Evolutionary conservation across 1,284 basidiomycete species (phyloP), one percentile per base, ranked within the genome.

Genomic region (Ceratobasidium sp.): DNA sequence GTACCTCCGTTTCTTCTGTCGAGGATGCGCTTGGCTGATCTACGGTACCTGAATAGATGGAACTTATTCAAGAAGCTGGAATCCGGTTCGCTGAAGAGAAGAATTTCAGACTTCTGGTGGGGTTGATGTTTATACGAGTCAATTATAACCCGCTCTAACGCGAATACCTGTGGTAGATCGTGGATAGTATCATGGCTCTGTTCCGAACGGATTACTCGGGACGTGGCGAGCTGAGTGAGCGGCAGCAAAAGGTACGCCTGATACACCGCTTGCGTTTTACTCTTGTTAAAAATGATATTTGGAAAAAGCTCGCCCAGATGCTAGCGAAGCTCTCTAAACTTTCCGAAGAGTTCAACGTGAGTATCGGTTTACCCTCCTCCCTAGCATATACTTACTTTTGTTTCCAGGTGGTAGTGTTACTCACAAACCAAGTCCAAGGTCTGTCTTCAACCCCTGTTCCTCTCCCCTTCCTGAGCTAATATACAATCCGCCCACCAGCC

Each of bases 361-460:
- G 86, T 78, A 73, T 58, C 53, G 40, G 5, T 4, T 77, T 13
- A 18, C 61, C n/a, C 80, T 33, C 63, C 33, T 53, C 5, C 44
- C 23, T 20, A 42, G n/a, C 26, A 44, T 33, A 56, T 33, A 9
- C n/a, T 64, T 3, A 60, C 33, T 33, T n/a, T 28, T 26, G 53
- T 44, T 28, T 53, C 58, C 42, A 98, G 93, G 90, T 97, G 81
- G 93, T 91, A 6, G 90, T 98, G 60, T 88, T 98, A 39, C 89
- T 98, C 70, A 97, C 96, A 26, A 97, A 98, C 83, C 96, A 98
- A 89, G 96, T 95, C 0, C 93, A 95, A 88, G 94, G 94, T 93
- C 83, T 63, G 88, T 82, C 23, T 68, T 51, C 33, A 15, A 58
- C 15, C 4, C 3, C 9, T 26, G 44, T 55, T 18, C 15, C 3